Evolutionary conservation across 176 grass and related monocot genomes (phyloP).

Genomic region (Carex kokanica): DNA sequence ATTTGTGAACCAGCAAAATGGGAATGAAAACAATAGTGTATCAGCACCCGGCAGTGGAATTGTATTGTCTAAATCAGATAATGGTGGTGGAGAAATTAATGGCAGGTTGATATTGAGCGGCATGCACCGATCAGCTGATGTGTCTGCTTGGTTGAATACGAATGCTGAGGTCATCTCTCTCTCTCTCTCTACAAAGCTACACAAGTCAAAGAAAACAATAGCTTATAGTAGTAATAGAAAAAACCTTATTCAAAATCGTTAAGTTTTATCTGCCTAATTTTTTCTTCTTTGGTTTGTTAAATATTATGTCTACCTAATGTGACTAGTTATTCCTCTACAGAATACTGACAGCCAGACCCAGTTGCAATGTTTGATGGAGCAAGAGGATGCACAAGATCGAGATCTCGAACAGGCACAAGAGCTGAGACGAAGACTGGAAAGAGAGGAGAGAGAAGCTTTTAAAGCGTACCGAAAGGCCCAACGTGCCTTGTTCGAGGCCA

Average conservation of each 20-base stretch:
- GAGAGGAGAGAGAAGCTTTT: constrained; percentile 83
- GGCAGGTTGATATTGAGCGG: background rate
- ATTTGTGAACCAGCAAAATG: constrained; percentile 40
- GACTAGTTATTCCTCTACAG: constrained; percentile 30
- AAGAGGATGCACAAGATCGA: constrained; percentile 74
- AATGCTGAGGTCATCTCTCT: constrained; percentile 12
- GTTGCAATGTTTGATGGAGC: constrained; percentile 61
- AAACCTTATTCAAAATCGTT: background rate
- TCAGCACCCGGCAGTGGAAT: background rate
- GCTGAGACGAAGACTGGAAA: constrained; percentile 62
- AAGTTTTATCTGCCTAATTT: background rate
- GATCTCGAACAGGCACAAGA: constrained; percentile 88
- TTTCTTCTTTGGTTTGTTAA: background rate
- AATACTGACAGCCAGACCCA: constrained; percentile 28
- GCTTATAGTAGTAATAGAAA: constrained; percentile 28
- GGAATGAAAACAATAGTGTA: constrained; percentile 13
- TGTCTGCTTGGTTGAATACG: constrained; percentile 5
- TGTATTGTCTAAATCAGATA: constrained; percentile 10
- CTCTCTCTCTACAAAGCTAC: background rate
- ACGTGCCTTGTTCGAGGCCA: constrained; percentile 77
- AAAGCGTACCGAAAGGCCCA: constrained; percentile 83
- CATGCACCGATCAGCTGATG: background rate
- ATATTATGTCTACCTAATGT: background rate
- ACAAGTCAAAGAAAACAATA: background rate
- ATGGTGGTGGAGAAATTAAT: background rate